A percentile compares a stretch with the other conserved stretches of the same genome.
Conservation (phyloP, 345 rosid genomes). For the Citrus trifoliata region DNA sequence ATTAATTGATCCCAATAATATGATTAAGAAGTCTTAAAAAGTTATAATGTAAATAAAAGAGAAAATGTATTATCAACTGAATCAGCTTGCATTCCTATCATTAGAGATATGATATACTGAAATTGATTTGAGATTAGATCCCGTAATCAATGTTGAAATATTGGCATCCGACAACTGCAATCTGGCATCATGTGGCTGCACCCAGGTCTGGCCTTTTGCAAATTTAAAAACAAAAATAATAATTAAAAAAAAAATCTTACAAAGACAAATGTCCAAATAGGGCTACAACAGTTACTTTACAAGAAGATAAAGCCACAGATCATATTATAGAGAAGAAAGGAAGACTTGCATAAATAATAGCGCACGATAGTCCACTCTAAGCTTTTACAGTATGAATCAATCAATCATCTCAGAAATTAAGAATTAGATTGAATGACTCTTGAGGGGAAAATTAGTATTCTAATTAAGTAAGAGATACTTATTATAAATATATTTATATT, state of each 20-base stretch:
- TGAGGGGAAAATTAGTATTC: slow-evolving; percentile 28
- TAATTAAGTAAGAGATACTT: not conserved
- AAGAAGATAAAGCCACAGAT: too few relatives aligned
- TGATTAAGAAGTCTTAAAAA: too few relatives aligned
- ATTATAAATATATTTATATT: not conserved
- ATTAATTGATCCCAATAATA: too few relatives aligned
- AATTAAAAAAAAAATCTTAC: not conserved
- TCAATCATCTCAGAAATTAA: slow-evolving; percentile 19
- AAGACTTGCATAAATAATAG: slow-evolving; percentile 19
- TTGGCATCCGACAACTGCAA: not conserved
- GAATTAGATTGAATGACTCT: slow-evolving; percentile 29
- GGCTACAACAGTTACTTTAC: too few relatives aligned
- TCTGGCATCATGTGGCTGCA: not conserved
- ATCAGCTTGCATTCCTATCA: too few relatives aligned
- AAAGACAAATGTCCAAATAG: too few relatives aligned
- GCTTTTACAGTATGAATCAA: slow-evolving; percentile 35
- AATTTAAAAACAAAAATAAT: too few relatives aligned
- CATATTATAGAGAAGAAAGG: not conserved
- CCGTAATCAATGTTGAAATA: not conserved
- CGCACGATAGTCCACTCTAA: slow-evolving; percentile 1
- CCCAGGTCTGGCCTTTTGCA: too few relatives aligned
- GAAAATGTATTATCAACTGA: too few relatives aligned
- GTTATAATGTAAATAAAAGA: too few relatives aligned
- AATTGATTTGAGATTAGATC: not conserved
- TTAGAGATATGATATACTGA: too few relatives aligned